phyloP scores from a whole-genome alignment of 2,329 filamentous ascomycete genomes.

The Cadophora sp. region DNA sequence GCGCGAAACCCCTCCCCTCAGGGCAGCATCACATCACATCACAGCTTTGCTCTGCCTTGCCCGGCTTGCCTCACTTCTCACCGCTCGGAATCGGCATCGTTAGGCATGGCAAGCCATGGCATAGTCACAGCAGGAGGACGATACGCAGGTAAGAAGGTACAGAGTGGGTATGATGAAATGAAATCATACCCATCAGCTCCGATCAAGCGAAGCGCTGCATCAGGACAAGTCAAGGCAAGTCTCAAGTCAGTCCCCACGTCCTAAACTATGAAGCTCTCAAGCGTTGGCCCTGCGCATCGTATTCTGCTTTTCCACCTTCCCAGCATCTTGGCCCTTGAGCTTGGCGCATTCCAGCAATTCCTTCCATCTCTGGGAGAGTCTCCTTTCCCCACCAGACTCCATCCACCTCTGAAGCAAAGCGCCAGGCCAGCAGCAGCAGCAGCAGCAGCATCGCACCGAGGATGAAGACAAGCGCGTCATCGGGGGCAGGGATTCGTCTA shows the following conservation, averaged over 20 bases:
- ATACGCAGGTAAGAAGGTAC: background rate
- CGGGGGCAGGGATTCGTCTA: conserved; percentile 3
- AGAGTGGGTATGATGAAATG: too few species aligned
- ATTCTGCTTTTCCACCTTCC: conserved; percentile 1
- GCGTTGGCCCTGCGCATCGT: conserved; percentile 10
- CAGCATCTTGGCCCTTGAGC: background rate
- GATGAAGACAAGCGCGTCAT: conserved; percentile 17
- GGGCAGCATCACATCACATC: conserved; percentile 6
- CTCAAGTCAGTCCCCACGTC: background rate
- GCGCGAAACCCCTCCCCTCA: background rate
- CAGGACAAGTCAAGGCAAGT: conserved; percentile 6
- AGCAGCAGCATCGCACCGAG: background rate
- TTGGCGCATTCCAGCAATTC: conserved; percentile 16
- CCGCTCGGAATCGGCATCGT: conserved; percentile 16
- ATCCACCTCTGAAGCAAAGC: too few species aligned
- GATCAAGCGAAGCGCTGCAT: conserved; percentile 10
- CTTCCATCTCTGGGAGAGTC: too few species aligned
- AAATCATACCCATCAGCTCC: background rate
- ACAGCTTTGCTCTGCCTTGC: background rate
- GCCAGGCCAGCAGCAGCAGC: too few species aligned
- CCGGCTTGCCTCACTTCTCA: background rate
- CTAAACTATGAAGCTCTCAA: background rate
- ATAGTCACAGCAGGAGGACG: background rate
- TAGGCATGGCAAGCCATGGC: background rate
- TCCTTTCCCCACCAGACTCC: background rate